These are phyloP conservation scores for Boechera stricta DNA, from an alignment of 345 rosid genomes.

Conservation along the genomic window DNA sequence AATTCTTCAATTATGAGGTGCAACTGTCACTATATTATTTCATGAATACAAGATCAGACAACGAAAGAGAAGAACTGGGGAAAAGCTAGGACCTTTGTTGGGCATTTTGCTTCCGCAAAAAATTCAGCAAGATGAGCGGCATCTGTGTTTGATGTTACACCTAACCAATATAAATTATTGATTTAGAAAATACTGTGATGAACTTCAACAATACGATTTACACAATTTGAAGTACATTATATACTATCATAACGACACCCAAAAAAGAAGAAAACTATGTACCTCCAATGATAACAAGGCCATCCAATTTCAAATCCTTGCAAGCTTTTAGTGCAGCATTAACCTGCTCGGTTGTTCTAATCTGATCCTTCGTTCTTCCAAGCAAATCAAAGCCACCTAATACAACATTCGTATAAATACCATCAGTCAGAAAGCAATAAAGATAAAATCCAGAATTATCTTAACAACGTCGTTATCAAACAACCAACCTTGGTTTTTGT, in stretches of 20 bases:
- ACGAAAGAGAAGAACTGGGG: not conserved
- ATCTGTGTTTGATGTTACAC: conserved; percentile 95
- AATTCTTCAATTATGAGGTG: conserved; percentile 6
- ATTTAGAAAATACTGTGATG: conserved; percentile 15
- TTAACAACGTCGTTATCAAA: not conserved
- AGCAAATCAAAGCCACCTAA: conserved; percentile 94
- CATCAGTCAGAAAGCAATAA: conserved; percentile 22
- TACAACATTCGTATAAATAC: conserved; percentile 14
- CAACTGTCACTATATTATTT: not conserved
- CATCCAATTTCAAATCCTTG: conserved; percentile 86
- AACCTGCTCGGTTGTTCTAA: conserved; percentile 90
- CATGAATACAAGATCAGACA: not conserved
- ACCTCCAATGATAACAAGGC: conserved; percentile 89
- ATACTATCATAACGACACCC: conserved; percentile 44
- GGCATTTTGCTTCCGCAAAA: conserved; percentile 85
- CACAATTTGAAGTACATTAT: conserved; percentile 11
- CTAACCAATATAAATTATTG: conserved; percentile 43
- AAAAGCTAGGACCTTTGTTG: conserved; percentile 65
- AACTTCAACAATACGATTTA: not conserved
- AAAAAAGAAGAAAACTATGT: conserved; percentile 1
- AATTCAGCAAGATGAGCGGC: conserved; percentile 99
- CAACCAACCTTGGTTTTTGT: conserved; percentile 92
- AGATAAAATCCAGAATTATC: conserved; percentile 19
- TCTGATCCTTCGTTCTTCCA: conserved; percentile 96
- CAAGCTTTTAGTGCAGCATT: conserved; percentile 82